Percentiles rank a stretch among this genome's conserved stretches.
Evolutionary conservation across 192 early-diverging fungal genomes (phyloP).

Genomic region (Coemansia sp.): DNA sequence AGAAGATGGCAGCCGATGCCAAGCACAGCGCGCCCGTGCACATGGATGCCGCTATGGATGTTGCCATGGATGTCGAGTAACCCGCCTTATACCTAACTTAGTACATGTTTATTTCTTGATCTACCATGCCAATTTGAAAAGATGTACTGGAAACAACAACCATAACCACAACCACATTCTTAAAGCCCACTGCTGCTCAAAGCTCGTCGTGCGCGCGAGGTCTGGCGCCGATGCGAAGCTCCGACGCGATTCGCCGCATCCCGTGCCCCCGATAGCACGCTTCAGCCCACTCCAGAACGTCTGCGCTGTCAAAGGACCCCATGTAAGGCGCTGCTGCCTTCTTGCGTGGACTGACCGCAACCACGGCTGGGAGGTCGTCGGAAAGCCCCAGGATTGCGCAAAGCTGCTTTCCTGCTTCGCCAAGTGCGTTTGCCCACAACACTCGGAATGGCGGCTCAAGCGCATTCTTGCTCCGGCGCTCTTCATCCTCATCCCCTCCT

Average conservation of each 20-base stretch:
- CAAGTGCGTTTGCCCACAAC: conserved; percentile 65
- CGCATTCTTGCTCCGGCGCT: conserved; percentile 11
- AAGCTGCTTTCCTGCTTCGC: conserved; percentile 44
- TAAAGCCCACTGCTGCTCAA: background rate
- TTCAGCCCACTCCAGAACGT: conserved; percentile 61
- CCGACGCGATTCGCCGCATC: conserved; percentile 50
- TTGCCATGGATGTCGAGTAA: conserved; percentile 35
- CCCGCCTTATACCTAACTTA: too few relatives aligned
- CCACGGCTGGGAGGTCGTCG: conserved; percentile 59
- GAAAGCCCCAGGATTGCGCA: conserved; percentile 59
- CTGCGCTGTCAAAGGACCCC: conserved; percentile 61
- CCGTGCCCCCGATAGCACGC: conserved; percentile 32
- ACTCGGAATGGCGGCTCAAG: conserved; percentile 45
- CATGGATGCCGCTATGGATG: background rate
- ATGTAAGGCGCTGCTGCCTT: conserved; percentile 61
- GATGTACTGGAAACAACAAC: background rate
- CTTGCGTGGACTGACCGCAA: conserved; percentile 60
- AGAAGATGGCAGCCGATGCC: conserved; percentile 17
- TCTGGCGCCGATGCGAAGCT: conserved; percentile 38
- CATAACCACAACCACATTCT: too few relatives aligned
- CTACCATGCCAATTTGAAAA: background rate
- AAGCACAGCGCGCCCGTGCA: background rate
- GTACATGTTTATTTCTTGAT: too few relatives aligned
- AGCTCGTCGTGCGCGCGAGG: conserved; percentile 34
- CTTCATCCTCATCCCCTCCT: conserved; percentile 24